Percentiles rank a stretch among this genome's conserved stretches.
These are phyloP conservation scores for Pyricularia sp. DNA, from an alignment of 2,329 filamentous ascomycete species.

Conservation along the genomic window DNA sequence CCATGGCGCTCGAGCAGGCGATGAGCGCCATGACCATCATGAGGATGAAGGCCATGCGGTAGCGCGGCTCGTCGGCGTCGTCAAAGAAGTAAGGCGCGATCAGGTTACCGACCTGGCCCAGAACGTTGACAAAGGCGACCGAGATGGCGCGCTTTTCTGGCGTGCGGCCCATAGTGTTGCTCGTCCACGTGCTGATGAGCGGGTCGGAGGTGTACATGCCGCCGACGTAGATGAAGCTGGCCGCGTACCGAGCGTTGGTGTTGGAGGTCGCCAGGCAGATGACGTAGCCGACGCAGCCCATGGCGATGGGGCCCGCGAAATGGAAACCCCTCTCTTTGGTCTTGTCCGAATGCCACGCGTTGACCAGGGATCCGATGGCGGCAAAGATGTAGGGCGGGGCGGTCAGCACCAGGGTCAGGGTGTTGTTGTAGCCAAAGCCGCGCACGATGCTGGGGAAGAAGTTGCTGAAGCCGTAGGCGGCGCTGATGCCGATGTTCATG, in stretches of 20 bases:
- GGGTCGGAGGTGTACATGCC: not conserved
- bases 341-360: not conserved
- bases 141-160: conserved; percentile 1
- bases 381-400: conserved; percentile 31
- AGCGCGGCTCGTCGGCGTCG: not conserved
- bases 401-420: conserved; percentile 29
- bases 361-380: conserved; percentile 9
- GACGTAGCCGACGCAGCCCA: not conserved
- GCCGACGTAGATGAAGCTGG: conserved; percentile 1
- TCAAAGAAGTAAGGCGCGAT: conserved; percentile 1
- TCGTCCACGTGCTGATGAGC: conserved; percentile 1
- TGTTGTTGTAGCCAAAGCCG: conserved; percentile 20
- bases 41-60: conserved; percentile 1
- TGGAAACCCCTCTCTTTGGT: not conserved
- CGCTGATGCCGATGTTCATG: conserved; percentile 39
- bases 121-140: not conserved
- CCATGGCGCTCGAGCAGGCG: not conserved
- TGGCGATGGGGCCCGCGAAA: not conserved
- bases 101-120: not conserved
- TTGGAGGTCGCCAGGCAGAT: not conserved
- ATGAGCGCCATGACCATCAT: not conserved
- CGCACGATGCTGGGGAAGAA: conserved; percentile 19
- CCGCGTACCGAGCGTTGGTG: not conserved
- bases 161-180: not conserved
- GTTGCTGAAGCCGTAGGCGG: conserved; percentile 9